Percentiles rank a stretch among this genome's conserved stretches.
Evolutionary conservation across 2,329 filamentous ascomycete species (phyloP).

Genomic region (Beauveria sp.): DNA sequence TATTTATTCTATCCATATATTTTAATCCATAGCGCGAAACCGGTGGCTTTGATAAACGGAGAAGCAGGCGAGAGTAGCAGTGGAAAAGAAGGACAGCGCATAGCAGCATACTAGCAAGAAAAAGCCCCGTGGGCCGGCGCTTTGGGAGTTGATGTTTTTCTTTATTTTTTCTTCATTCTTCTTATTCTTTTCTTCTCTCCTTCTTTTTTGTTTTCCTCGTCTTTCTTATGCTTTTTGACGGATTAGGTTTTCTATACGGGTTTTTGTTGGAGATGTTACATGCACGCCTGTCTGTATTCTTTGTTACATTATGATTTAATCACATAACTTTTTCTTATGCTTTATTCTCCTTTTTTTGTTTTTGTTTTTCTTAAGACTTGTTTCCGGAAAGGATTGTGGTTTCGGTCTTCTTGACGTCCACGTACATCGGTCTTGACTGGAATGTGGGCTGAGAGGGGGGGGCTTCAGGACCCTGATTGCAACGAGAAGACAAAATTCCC

Average conservation of each 20-base stretch:
- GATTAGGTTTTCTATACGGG: neutral
- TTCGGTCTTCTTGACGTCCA: too few species aligned
- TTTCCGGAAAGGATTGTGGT: too few species aligned
- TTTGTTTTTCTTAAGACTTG: neutral
- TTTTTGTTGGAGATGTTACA: neutral
- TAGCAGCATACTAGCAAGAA: neutral
- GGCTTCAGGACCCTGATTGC: neutral
- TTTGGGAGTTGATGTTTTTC: neutral
- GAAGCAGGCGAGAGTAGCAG: neutral
- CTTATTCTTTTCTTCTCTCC: neutral
- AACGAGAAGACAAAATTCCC: neutral
- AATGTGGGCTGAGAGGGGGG: too few species aligned
- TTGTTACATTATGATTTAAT: neutral
- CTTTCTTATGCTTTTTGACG: neutral
- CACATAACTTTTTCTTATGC: neutral
- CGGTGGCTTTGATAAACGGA: neutral
- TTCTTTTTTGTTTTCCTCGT: neutral
- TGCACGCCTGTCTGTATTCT: neutral
- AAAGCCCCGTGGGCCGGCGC: neutral
- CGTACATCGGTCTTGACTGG: too few species aligned
- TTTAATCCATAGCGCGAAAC: constrained; percentile 2
- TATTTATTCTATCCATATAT: neutral
- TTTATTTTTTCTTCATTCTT: neutral
- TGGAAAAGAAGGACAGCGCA: neutral
- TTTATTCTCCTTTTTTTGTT: neutral